Evolutionary conservation across 495 filamentous ascomycete genomes (phyloP).

Genomic region (Lichina pygmaea): DNA sequence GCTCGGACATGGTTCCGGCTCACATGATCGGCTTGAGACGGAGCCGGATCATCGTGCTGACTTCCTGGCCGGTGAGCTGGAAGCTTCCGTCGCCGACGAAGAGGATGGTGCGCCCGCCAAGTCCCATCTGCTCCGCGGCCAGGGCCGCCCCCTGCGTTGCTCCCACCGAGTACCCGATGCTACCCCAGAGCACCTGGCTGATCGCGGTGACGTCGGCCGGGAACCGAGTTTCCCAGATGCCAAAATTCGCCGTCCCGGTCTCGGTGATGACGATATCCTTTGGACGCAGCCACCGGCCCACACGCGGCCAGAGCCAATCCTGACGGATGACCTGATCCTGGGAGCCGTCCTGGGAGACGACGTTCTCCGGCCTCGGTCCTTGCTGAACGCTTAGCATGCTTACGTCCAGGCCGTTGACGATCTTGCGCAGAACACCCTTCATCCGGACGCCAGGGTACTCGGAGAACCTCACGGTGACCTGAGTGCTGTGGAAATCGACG

Average conservation of each 20-base stretch:
- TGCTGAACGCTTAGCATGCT: constrained; percentile 22
- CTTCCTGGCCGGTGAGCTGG: constrained; percentile 17
- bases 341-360: constrained; percentile 21
- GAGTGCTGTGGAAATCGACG: constrained; percentile 53
- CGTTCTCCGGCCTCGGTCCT: constrained; percentile 15
- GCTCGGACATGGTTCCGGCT: constrained; percentile 3
- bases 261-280: constrained; percentile 31
- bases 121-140: constrained; percentile 10
- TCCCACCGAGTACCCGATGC: constrained; percentile 17
- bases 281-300: constrained; percentile 50
- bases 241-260: constrained; percentile 16
- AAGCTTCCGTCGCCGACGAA: constrained; percentile 17
- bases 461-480: constrained; percentile 30
- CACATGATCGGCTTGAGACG: constrained; percentile 12
- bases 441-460: constrained; percentile 58
- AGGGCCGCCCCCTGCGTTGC: constrained; percentile 12
- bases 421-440: constrained; percentile 60
- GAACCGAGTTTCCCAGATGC: constrained; percentile 10
- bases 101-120: constrained; percentile 10
- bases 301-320: constrained; percentile 60
- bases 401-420: constrained; percentile 32
- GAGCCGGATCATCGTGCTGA: constrained; percentile 12
- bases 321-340: constrained; percentile 41
- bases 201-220: constrained; percentile 8
- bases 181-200: constrained; percentile 15